phyloP scores from a whole-genome alignment of 305 asterid genomes.

The Fraxinus paxiana region DNA sequence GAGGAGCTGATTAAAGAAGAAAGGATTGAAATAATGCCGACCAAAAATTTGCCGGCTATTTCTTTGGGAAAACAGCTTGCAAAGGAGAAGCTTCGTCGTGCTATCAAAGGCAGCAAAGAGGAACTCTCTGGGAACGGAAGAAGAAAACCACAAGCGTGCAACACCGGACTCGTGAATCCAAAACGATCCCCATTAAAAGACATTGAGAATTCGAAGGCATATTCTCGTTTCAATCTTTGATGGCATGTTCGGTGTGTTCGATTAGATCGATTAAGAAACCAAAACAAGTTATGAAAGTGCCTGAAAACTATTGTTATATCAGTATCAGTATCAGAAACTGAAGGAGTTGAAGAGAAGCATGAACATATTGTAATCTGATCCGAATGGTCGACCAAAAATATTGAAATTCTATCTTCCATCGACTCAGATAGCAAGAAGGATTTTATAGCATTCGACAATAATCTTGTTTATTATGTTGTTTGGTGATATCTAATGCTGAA shows the following conservation, averaged over 20 bases:
- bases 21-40: constrained; percentile 5
- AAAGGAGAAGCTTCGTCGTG: constrained; percentile 44
- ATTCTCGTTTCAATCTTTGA: neutral
- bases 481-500: neutral
- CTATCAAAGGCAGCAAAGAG: constrained; percentile 21
- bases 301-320: neutral
- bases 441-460: neutral
- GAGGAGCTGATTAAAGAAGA: constrained; percentile 20
- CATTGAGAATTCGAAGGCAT: constrained; percentile 30
- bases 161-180: constrained; percentile 14
- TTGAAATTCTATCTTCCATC: neutral
- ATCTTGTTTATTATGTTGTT: neutral
- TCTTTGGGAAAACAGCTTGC: constrained; percentile 63
- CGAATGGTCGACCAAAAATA: neutral
- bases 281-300: neutral
- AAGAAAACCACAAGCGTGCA: constrained; percentile 17
- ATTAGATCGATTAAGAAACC: neutral
- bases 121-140: constrained; percentile 25
- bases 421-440: neutral
- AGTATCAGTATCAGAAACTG: neutral
- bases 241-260: neutral
- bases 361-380: neutral
- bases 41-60: constrained; percentile 32
- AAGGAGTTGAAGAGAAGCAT: neutral
- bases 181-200: constrained; percentile 45